phyloP scores from a whole-genome alignment of 257 asterid genomes.

The Solanum megistacrolobum region DNA sequence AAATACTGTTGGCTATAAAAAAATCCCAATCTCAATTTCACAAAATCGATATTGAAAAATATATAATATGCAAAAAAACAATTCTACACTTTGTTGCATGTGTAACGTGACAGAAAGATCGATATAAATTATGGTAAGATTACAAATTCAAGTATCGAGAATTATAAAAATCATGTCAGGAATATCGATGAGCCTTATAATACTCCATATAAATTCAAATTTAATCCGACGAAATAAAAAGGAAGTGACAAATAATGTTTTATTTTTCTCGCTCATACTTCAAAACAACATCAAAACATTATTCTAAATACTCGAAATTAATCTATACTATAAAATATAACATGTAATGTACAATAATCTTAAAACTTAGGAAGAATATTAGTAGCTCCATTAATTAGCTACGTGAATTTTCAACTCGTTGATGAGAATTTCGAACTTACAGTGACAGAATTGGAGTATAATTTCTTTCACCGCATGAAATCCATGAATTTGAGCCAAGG shows the following conservation, averaged over 20 bases:
- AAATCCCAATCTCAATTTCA: background rate
- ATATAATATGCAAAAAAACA: background rate
- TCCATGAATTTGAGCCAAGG: conserved; percentile 65
- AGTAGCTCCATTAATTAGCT: background rate
- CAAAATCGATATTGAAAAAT: background rate
- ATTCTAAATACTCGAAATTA: background rate
- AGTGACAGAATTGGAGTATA: background rate
- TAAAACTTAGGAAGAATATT: background rate
- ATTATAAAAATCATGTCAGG: too few relatives aligned
- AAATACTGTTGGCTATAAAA: background rate
- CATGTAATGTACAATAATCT: background rate
- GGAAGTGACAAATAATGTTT: background rate
- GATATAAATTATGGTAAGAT: too few relatives aligned
- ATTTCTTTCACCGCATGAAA: conserved; percentile 29
- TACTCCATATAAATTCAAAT: background rate
- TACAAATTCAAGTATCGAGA: too few relatives aligned
- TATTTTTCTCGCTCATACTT: background rate
- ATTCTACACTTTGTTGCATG: background rate
- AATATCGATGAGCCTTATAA: background rate
- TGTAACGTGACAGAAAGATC: background rate
- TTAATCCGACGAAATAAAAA: background rate
- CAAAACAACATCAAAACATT: background rate
- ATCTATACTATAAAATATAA: background rate
- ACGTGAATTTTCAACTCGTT: too few relatives aligned
- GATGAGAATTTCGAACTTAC: background rate